Base-by-base conservation (phyloP, 2,329 filamentous ascomycete genomes). In the Talaromyces sp. region DNA sequence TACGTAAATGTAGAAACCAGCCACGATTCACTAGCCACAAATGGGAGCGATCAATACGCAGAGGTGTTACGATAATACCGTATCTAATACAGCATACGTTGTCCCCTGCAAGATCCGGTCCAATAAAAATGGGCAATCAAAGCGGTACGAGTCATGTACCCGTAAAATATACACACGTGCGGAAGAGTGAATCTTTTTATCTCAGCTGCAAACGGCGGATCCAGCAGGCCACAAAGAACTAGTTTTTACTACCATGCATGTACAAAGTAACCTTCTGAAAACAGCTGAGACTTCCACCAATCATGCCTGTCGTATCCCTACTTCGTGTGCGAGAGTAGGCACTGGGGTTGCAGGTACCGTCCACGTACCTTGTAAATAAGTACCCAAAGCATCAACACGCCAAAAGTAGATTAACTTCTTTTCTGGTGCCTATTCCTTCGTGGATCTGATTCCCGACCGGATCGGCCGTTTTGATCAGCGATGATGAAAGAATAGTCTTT, bases 181-280 rank as follows among this genome's bases (percentile, higher is more conserved):
- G 43, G 43, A 9, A 39, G 4, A 39, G 14, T 16, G 13, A 35
- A 41, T 24, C 5, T 3, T 16, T 16, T 31, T 14, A 19, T 59
- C 35, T 43, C 16, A 24, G 19, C 56, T 45, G 56, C 56, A 59
- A 59, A 45, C 56, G 56, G 56, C 56, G 56, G 56, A 59, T 45
- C 56, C 22, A 22, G 22, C 22, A 22, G 22, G 22, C 22, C 22
- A 22, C 35, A 41, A 41, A 58, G 10, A 19, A 3, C n/a, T 24
- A 19, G 19, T 33, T 31, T 33, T 37, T 56, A 22, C 22, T 22
- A 22, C 22, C 22, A 22, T 22, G 22, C 22, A 22, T 22, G 22
- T 22, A 22, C 22, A 22, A 2, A 22, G 52, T 56, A 56, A 56
- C 52, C 31, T 37, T n/a, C 52, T 24, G 11, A 56, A 56, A 56